A percentile compares a stretch with the other conserved stretches of the same genome.
Conservation (phyloP, 768 basidiomycete species). For the Mycena sanguinolenta region DNA sequence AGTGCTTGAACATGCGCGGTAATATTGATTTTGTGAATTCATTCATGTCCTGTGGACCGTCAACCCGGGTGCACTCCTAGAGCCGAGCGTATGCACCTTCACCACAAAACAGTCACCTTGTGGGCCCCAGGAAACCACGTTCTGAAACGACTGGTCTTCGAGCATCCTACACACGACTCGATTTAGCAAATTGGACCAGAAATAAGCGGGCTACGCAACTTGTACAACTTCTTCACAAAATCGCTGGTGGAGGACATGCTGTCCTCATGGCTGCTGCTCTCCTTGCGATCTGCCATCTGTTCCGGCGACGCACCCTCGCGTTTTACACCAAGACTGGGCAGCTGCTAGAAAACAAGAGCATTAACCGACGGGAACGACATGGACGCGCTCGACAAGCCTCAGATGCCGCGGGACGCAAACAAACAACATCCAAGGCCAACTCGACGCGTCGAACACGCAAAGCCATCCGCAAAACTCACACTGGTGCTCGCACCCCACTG, state of each 20-base stretch:
- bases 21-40: constrained; percentile 93
- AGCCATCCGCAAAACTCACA: constrained; percentile 22
- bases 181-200: constrained; percentile 6
- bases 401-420: constrained; percentile 11
- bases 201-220: constrained; percentile 60
- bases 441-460: constrained; percentile 31
- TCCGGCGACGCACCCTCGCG: constrained; percentile 36
- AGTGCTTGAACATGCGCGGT: constrained; percentile 95
- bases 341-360: constrained; percentile 30
- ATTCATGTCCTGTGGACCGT: constrained; percentile 78
- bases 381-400: constrained; percentile 27
- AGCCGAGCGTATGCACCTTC: constrained; percentile 59
- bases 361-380: constrained; percentile 27
- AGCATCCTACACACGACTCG: constrained; percentile 76
- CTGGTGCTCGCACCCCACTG: constrained; percentile 32
- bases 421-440: constrained; percentile 14
- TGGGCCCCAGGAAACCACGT: constrained; percentile 87
- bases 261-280: constrained; percentile 62
- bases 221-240: constrained; percentile 96
- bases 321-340: constrained; percentile 35
- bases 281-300: constrained; percentile 34
- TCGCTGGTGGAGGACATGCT: constrained; percentile 90
- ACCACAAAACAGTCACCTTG: constrained; percentile 92
- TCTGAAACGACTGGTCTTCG: constrained; percentile 78
- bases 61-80: constrained; percentile 1